Conservation (phyloP, 495 filamentous ascomycete genomes). For the Hypomontagnella monticulosa region DNA sequence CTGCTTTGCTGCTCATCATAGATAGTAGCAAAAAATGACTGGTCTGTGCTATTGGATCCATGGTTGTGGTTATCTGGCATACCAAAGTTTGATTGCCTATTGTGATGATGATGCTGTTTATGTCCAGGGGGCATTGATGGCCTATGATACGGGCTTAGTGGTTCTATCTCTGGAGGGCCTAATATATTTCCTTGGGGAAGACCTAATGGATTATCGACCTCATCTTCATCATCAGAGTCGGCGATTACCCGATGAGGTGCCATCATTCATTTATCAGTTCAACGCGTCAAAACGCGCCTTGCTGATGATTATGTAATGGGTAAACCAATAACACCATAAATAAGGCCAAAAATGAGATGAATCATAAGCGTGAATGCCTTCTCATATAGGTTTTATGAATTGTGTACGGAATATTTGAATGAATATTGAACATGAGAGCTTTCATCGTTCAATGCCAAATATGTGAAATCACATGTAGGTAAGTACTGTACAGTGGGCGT, state of each 20-base stretch:
- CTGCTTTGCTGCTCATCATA: slow-evolving; percentile 39
- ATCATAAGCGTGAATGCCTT: too few relatives aligned
- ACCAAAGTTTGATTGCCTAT: slow-evolving; percentile 13
- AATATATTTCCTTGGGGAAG: too few relatives aligned
- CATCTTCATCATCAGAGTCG: slow-evolving; percentile 47
- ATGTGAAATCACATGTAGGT: too few relatives aligned
- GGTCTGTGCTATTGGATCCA: slow-evolving; percentile 36
- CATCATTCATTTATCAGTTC: slow-evolving; percentile 25
- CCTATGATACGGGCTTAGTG: slow-evolving; percentile 36
- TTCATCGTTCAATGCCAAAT: too few relatives aligned
- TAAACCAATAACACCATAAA: too few relatives aligned
- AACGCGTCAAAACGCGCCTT: slow-evolving; percentile 35
- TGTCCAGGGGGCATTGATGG: too few relatives aligned
- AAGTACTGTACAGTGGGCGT: too few relatives aligned
- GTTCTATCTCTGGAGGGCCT: slow-evolving; percentile 38
- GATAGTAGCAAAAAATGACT: slow-evolving; percentile 42
- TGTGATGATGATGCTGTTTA: too few relatives aligned
- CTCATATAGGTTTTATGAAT: too few relatives aligned
- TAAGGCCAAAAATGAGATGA: neutral
- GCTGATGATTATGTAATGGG: neutral
- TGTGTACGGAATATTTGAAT: too few relatives aligned
- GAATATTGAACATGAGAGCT: too few relatives aligned
- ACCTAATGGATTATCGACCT: too few relatives aligned
- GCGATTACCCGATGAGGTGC: slow-evolving; percentile 40
- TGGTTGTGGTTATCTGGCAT: slow-evolving; percentile 11